phyloP scores from a whole-genome alignment of 495 filamentous ascomycete species.

The Massariosphaeria phaeospora region DNA sequence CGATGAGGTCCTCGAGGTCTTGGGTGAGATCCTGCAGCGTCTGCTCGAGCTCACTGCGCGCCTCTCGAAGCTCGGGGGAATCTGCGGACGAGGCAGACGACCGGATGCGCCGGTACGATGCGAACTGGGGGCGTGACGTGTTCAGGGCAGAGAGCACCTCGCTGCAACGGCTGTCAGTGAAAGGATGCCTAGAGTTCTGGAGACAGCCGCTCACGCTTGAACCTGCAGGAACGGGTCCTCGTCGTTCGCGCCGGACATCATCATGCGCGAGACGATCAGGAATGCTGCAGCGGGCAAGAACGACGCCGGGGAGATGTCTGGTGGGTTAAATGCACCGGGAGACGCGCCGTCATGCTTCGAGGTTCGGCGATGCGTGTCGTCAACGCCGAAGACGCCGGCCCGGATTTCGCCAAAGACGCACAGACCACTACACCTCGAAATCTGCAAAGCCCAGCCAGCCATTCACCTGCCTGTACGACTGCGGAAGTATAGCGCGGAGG shows the following conservation, averaged over 20 bases:
- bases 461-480: too few relatives aligned
- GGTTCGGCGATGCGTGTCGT: too few relatives aligned
- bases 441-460: too few relatives aligned
- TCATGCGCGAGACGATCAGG: conserved; percentile 14
- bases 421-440: too few relatives aligned
- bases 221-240: conserved; percentile 35
- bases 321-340: conserved; percentile 16
- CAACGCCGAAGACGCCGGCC: too few relatives aligned
- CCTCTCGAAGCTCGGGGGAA: conserved; percentile 81
- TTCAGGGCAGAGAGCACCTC: conserved; percentile 81
- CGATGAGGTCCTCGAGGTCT: conserved; percentile 84
- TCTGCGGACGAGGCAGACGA: conserved; percentile 64
- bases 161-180: conserved; percentile 28
- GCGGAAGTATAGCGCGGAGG: background rate
- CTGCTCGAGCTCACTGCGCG: conserved; percentile 73
- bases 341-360: background rate
- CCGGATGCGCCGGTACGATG: conserved; percentile 93
- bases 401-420: too few relatives aligned
- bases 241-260: conserved; percentile 26
- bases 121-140: conserved; percentile 76
- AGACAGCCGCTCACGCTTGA: conserved; percentile 24
- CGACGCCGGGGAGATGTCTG: background rate
- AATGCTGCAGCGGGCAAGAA: background rate
- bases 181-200: background rate
- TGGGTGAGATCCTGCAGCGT: conserved; percentile 71